Evolutionary conservation across 140 eudicot genomes (phyloP).

Genomic region (Anethum foeniculum): DNA sequence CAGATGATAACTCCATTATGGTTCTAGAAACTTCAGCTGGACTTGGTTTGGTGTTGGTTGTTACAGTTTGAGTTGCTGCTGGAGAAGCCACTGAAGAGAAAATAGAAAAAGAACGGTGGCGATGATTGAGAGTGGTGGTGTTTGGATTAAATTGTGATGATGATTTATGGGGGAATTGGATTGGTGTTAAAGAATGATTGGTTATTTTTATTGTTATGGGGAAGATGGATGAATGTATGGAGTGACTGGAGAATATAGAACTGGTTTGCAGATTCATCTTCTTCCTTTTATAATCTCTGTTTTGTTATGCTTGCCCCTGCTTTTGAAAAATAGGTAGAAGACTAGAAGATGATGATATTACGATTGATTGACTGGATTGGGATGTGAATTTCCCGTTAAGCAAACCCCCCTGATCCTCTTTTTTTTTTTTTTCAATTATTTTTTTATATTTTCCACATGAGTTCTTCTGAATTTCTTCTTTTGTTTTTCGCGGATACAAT

Average conservation of each 20-base stretch:
- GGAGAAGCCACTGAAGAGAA: not conserved
- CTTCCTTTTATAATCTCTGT: too few relatives aligned
- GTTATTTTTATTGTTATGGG: not conserved
- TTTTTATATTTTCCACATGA: too few relatives aligned
- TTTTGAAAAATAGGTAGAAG: too few relatives aligned
- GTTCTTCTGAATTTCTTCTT: too few relatives aligned
- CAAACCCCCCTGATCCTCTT: too few relatives aligned
- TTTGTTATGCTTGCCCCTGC: too few relatives aligned
- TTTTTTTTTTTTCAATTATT: too few relatives aligned
- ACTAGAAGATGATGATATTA: too few relatives aligned
- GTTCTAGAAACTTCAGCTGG: slow-evolving; percentile 82
- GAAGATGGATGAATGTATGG: not conserved
- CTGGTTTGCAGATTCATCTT: not conserved
- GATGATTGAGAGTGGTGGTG: not conserved
- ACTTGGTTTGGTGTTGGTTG: slow-evolving; percentile 31
- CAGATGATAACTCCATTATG: slow-evolving; percentile 63
- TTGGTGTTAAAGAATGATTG: not conserved
- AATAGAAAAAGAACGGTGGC: not conserved
- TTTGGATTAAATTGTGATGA: not conserved
- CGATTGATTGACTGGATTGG: too few relatives aligned
- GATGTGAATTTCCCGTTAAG: too few relatives aligned
- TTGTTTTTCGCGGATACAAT: too few relatives aligned
- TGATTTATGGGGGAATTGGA: not conserved
- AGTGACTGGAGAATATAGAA: not conserved
- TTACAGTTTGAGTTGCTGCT: not conserved